phyloP scores from a whole-genome alignment of 805 yeast genomes.

The Lipomyces lipofer region DNA sequence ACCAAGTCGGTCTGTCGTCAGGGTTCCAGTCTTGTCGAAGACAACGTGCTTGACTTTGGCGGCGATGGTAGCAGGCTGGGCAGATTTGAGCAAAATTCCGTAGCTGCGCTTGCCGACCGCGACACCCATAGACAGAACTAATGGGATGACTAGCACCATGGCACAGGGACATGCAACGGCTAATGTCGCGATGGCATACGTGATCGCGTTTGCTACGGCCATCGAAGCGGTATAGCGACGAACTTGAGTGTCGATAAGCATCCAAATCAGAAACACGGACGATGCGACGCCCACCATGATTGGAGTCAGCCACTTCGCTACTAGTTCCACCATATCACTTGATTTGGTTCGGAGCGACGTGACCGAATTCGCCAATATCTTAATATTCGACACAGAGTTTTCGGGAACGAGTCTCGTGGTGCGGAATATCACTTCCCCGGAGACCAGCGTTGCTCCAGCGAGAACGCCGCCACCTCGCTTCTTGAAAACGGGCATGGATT shows the following conservation, averaged over 20 bases:
- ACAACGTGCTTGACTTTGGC: slow-evolving; percentile 17
- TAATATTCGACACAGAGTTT: slow-evolving; percentile 58
- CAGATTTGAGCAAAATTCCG: slow-evolving; percentile 26
- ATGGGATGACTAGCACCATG: slow-evolving; percentile 30
- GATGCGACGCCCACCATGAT: slow-evolving; percentile 61
- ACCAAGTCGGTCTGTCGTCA: slow-evolving; percentile 17
- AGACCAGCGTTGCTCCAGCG: slow-evolving; percentile 67
- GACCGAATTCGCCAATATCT: slow-evolving; percentile 67
- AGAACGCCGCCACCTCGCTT: slow-evolving; percentile 61
- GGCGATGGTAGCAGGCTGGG: slow-evolving; percentile 15
- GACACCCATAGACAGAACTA: slow-evolving; percentile 29
- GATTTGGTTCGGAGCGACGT: slow-evolving; percentile 69
- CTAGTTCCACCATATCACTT: slow-evolving; percentile 62
- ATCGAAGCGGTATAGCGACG: slow-evolving; percentile 2
- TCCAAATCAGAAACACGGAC: slow-evolving; percentile 57
- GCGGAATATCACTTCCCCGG: slow-evolving; percentile 53
- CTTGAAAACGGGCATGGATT: slow-evolving; percentile 60
- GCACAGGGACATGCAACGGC: slow-evolving; percentile 33
- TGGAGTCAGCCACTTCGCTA: slow-evolving; percentile 74
- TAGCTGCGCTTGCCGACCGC: slow-evolving; percentile 22
- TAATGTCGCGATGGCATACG: slow-evolving; percentile 20
- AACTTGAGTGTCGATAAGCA: slow-evolving; percentile 68
- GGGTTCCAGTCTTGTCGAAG: slow-evolving; percentile 32
- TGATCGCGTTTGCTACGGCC: slow-evolving; percentile 16
- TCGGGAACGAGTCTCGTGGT: slow-evolving; percentile 40